Percentiles rank a stretch among this genome's conserved stretches.
Evolutionary conservation across 1,284 basidiomycete genomes (phyloP).

Genomic region (Malassezia caprae): DNA sequence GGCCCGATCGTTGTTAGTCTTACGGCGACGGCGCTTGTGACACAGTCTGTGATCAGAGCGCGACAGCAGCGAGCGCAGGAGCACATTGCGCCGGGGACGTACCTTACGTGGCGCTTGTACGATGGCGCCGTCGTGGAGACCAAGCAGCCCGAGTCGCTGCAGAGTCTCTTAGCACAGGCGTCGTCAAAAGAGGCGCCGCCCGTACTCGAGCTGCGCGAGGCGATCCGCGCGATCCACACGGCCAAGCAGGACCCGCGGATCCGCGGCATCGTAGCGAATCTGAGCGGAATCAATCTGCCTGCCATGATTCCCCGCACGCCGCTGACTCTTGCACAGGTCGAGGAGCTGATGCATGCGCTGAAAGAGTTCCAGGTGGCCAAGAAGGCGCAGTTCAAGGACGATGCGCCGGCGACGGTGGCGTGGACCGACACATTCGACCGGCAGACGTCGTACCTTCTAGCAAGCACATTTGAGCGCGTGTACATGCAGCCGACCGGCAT

Average conservation of each 20-base stretch:
- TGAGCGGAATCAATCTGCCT: slow-evolving; percentile 47
- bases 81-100: slow-evolving; percentile 33
- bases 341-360: slow-evolving; percentile 50
- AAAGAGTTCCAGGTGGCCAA: slow-evolving; percentile 49
- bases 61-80: slow-evolving; percentile 9
- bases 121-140: slow-evolving; percentile 44
- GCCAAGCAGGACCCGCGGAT: slow-evolving; percentile 48
- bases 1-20: neutral
- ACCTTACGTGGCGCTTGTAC: slow-evolving; percentile 45
- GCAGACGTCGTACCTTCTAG: slow-evolving; percentile 49
- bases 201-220: slow-evolving; percentile 49
- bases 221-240: slow-evolving; percentile 48
- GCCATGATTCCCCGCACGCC: slow-evolving; percentile 33
- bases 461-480: slow-evolving; percentile 49
- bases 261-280: slow-evolving; percentile 50
- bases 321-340: slow-evolving; percentile 50
- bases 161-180: slow-evolving; percentile 24
- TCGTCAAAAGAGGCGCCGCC: slow-evolving; percentile 27
- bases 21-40: neutral
- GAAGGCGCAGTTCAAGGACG: slow-evolving; percentile 36
- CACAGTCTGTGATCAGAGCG: neutral
- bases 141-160: slow-evolving; percentile 20
- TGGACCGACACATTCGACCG: slow-evolving; percentile 49
- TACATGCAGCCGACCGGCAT: slow-evolving; percentile 50
- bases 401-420: slow-evolving; percentile 43